Base-by-base conservation (phyloP, 2,329 filamentous ascomycete genomes). In the Emydomyces testavorans region DNA sequence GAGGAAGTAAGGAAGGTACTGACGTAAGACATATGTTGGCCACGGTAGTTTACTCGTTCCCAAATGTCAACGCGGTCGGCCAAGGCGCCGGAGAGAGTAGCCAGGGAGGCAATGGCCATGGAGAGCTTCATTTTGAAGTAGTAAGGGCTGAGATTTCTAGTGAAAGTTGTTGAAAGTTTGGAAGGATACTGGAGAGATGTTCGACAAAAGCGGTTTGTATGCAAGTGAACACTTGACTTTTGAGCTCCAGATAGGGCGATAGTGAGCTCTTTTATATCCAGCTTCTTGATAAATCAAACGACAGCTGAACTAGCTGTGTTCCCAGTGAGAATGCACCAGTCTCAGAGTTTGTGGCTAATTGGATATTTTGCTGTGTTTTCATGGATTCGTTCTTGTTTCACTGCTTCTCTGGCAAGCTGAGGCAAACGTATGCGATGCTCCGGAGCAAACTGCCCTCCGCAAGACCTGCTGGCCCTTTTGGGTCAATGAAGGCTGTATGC, bases 21-120 rank as follows among this genome's bases (percentile, higher is more conserved):
- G 4, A 47, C 45, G 35, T 31, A 47, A 18, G 16, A 10, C 1
- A 7, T 11, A 24, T 39, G 36, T 8, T 28, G 35, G 3, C 45
- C 45, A 21, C 45, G 45, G 37, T 23, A 47, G 29, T 47, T 47
- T 8, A 15, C 6, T 0, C 21, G 2, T 40, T 47, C 45, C 36
- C 36, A 47, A 6, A 47, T 11, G 18, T 40, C 35, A 34, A 24
- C 45, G 10, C 23, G 35, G n/a, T 47, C 26, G 13, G 45, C 45
- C 4, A 47, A 28, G 20, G 37, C 36, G 6, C 24, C 26, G 36
- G 36, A 32, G 26, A 26, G 2, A 21, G 35, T 6, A 16, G 26
- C 35, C 45, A 39, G 31, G 2, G 36, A 15, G 18, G 45, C 45
- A 34, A 40, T 6, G 18, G 40, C 36, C 6, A 23, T 29, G 11